Conservation (phyloP, 306 rosid genomes). For the Senna siamea region DNA sequence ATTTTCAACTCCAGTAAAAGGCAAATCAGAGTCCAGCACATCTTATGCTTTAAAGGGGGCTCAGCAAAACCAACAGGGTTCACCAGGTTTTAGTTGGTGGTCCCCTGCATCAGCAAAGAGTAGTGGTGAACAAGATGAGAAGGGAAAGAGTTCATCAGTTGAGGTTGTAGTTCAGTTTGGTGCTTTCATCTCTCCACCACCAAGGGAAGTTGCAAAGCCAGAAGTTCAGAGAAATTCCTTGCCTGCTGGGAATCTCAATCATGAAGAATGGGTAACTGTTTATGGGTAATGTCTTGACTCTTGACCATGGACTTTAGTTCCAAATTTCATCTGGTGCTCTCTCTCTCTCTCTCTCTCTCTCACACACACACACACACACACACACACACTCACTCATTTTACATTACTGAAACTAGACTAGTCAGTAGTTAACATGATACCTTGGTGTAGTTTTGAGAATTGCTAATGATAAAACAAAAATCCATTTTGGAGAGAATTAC, state of each 20-base stretch:
- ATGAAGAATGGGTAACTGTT: constrained; percentile 97
- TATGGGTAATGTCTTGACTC: constrained; percentile 72
- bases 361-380: no score
- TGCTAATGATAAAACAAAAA: constrained; percentile 24
- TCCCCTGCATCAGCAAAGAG: constrained; percentile 78
- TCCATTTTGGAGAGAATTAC: background rate
- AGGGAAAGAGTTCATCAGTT: constrained; percentile 85
- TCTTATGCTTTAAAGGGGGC: constrained; percentile 70
- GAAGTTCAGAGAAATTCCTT: constrained; percentile 75
- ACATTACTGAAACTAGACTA: no score
- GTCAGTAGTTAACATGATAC: background rate
- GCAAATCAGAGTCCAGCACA: constrained; percentile 78
- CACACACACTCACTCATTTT: no score
- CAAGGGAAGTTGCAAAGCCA: constrained; percentile 90
- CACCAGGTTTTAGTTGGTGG: constrained; percentile 75
- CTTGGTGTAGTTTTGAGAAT: background rate
- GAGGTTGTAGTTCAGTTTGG: constrained; percentile 95
- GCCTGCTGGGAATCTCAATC: constrained; percentile 73
- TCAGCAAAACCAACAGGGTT: constrained; percentile 71
- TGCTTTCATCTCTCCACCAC: constrained; percentile 87
- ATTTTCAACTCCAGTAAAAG: constrained; percentile 60
- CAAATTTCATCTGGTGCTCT: constrained; percentile 9
- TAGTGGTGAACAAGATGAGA: constrained; percentile 78
- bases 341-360: no score
- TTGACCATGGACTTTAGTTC: constrained; percentile 28